Conservation (phyloP, 1,284 basidiomycete genomes). For the Takashimella tepidaria region DNA sequence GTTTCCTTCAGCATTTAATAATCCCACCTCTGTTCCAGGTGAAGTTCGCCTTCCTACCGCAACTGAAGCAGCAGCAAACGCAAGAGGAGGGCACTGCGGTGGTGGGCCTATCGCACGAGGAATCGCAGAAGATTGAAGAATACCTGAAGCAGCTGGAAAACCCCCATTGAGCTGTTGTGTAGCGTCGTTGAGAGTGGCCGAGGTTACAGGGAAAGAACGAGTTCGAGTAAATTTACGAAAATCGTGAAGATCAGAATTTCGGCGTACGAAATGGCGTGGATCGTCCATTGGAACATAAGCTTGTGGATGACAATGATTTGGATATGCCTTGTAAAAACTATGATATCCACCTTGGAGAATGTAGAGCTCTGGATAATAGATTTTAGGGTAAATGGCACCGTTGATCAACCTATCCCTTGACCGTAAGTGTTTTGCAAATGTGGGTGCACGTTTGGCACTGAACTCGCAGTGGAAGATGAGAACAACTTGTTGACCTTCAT, state of each 20-base stretch:
- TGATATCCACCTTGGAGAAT: slow-evolving; percentile 94
- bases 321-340: slow-evolving; percentile 68
- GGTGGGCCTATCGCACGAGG: slow-evolving; percentile 7
- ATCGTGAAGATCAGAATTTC: slow-evolving; percentile 79
- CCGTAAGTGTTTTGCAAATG: slow-evolving; percentile 88
- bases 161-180: slow-evolving; percentile 12
- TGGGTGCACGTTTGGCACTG: slow-evolving; percentile 88
- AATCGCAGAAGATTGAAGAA: neutral
- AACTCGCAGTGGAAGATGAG: slow-evolving; percentile 99
- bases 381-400: slow-evolving; percentile 79
- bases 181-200: slow-evolving; percentile 64
- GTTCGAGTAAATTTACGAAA: slow-evolving; percentile 86
- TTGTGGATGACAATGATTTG: slow-evolving; percentile 66
- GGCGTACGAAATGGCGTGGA: slow-evolving; percentile 69
- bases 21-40: slow-evolving; percentile 8
- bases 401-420: slow-evolving; percentile 85
- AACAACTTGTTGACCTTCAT: slow-evolving; percentile 63
- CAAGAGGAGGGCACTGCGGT: slow-evolving; percentile 34
- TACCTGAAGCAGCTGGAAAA: neutral
- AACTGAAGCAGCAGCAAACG: slow-evolving; percentile 40
- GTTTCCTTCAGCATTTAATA: slow-evolving; percentile 34
- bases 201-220: slow-evolving; percentile 58
- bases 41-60: slow-evolving; percentile 30
- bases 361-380: slow-evolving; percentile 96
- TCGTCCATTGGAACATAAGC: slow-evolving; percentile 94